Conservation (phyloP, 495 filamentous ascomycete genomes). For the Hypomontagnella submonticulosa region DNA sequence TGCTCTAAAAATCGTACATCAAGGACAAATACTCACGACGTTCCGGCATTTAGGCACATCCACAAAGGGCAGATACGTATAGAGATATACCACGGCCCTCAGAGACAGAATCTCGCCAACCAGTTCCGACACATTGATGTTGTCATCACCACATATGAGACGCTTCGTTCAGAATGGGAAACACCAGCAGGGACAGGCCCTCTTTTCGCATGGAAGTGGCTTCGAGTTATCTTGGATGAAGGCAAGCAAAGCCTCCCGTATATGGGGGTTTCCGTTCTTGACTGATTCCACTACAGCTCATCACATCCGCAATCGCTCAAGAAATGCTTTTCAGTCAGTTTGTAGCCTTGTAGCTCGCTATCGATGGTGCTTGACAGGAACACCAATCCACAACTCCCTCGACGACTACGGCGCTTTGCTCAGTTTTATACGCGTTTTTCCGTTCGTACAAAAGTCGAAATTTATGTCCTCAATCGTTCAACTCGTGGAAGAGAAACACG, state of each 20-base stretch:
- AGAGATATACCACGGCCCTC: slow-evolving; percentile 25
- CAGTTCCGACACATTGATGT: slow-evolving; percentile 2
- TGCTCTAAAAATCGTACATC: slow-evolving; percentile 3
- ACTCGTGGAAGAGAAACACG: slow-evolving; percentile 27
- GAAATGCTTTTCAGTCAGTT: neutral
- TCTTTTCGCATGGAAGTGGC: slow-evolving; percentile 15
- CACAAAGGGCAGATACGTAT: slow-evolving; percentile 17
- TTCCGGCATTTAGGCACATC: slow-evolving; percentile 27
- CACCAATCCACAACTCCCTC: slow-evolving; percentile 26
- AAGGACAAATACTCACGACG: neutral
- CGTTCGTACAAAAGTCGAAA: slow-evolving; percentile 23
- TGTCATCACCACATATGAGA: slow-evolving; percentile 7
- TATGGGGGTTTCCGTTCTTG: neutral
- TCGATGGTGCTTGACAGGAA: slow-evolving; percentile 31
- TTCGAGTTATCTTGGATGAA: slow-evolving; percentile 28
- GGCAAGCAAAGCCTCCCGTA: slow-evolving; percentile 7
- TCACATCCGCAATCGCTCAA: slow-evolving; percentile 1
- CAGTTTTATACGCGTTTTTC: slow-evolving; percentile 21
- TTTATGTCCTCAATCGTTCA: slow-evolving; percentile 24
- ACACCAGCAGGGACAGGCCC: slow-evolving; percentile 4
- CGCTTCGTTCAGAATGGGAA: slow-evolving; percentile 4
- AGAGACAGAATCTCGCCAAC: neutral
- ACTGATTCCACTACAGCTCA: neutral
- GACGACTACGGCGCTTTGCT: slow-evolving; percentile 25
- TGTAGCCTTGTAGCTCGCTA: slow-evolving; percentile 1